Evolutionary conservation across 805 yeast species (phyloP), one percentile per base, ranked within the genome.

Genomic region (Kockiozyma suomiensis): DNA sequence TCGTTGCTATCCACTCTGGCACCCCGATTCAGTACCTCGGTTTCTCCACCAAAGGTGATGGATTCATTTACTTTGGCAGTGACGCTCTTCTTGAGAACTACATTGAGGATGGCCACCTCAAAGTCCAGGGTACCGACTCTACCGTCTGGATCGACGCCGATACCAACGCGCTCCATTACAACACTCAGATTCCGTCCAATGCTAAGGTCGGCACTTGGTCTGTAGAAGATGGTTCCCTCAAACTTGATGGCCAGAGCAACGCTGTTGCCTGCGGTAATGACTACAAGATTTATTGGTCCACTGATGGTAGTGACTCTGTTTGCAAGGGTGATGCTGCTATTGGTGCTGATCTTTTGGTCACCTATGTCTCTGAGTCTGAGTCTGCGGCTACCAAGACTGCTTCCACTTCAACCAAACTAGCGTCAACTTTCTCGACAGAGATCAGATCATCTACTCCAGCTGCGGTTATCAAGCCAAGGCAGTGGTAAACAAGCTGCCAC

Each of bases 211-310:
- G 26, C 32, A 15, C 61, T 25, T 59, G 64, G 64, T 21, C 54
- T 21, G 28, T 54, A 15, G 32, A 4, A 25, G 43, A 19, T 33
- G 19, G 23, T 41, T 3, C 13, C n/a, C 54, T 59, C 35, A 38
- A 17, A 19, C 49, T 56, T n/a, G 28, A 59, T 40, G 61, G 50
- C 17, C 17, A 33, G 33, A 19, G 26, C 35, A 28, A 49, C 33
- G 59, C 54, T 13, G 28, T 59, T 28, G 64, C 64, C 32, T 59
- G 64, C 51, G 33, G 55, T 26, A 32, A 21, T 13, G 54, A 55
- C 47, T 59, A 50, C 49, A 17, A 59, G 40, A 21, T 59, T 26
- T 59, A 48, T 50, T 59, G 64, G 64, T 47, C 50, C 13, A 8
- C 41, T 49, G 45, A 37, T 19, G 42, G 49, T 3, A 42, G 33